These are phyloP conservation scores for Neurospora intermedia DNA, from an alignment of 495 filamentous ascomycete species.

Conservation along the genomic window DNA sequence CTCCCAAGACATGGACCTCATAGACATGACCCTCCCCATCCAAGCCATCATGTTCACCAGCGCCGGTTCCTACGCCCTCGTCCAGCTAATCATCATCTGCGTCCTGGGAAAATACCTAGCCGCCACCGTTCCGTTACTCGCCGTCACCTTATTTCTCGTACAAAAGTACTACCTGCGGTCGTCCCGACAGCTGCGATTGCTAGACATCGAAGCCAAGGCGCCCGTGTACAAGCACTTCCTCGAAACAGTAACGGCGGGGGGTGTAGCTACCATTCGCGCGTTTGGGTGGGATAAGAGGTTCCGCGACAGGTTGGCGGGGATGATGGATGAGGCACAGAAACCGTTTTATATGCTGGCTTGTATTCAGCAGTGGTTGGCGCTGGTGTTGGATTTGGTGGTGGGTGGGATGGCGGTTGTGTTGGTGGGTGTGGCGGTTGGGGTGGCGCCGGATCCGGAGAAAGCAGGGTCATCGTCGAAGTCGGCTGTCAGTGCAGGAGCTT, in stretches of 20 bases:
- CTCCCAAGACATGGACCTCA: constrained; percentile 27
- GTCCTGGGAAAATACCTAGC: constrained; percentile 18
- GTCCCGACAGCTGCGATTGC: constrained; percentile 45
- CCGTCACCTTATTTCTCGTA: constrained; percentile 31
- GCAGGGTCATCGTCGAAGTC: background rate
- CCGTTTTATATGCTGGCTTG: constrained; percentile 43
- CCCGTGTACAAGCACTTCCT: constrained; percentile 32
- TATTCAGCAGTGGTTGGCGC: constrained; percentile 42
- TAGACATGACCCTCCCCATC: constrained; percentile 17
- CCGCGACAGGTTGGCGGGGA: constrained; percentile 33
- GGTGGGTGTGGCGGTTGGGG: constrained; percentile 26
- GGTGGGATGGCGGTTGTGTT: constrained; percentile 30
- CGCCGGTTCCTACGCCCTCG: constrained; percentile 2
- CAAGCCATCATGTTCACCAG: constrained; percentile 10
- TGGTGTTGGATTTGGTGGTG: constrained; percentile 37
- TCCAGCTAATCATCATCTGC: constrained; percentile 23
- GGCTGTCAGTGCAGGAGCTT: background rate
- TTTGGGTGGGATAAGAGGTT: constrained; percentile 36
- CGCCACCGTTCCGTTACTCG: constrained; percentile 18
- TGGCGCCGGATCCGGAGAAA: background rate
- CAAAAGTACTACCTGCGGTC: constrained; percentile 48
- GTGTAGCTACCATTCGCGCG: constrained; percentile 39
- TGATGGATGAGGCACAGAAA: constrained; percentile 43
- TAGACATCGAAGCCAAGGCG: constrained; percentile 39
- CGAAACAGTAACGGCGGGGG: constrained; percentile 30